A percentile compares a stretch with the other conserved stretches of the same genome.
These are phyloP conservation scores for Alternaria sp. DNA, from an alignment of 2,329 filamentous ascomycete species.

Conservation along the genomic window DNA sequence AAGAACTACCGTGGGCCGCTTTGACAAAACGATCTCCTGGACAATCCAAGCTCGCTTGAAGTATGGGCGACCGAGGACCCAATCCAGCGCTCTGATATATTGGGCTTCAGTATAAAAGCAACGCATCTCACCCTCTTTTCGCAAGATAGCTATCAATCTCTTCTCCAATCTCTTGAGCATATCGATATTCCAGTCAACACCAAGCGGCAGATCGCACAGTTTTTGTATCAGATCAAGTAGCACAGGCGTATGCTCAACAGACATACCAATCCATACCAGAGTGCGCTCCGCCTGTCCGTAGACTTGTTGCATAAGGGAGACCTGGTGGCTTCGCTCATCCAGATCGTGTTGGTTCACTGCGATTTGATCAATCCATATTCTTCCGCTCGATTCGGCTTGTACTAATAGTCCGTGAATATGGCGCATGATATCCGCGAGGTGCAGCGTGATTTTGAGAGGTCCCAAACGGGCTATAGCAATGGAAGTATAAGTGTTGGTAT, in stretches of 20 bases:
- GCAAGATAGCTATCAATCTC: neutral
- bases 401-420: neutral
- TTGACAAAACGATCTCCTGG: constrained; percentile 1
- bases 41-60: constrained; percentile 6
- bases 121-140: neutral
- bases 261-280: constrained; percentile 5
- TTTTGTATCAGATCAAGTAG: neutral
- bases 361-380: constrained; percentile 10
- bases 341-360: constrained; percentile 2
- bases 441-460: neutral
- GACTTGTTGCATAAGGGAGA: constrained; percentile 3
- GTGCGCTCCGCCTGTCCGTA: constrained; percentile 8
- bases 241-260: neutral
- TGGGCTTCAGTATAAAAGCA: neutral
- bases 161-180: neutral
- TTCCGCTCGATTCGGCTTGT: neutral
- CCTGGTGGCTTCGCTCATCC: constrained; percentile 2
- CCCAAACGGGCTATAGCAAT: neutral
- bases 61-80: constrained; percentile 1
- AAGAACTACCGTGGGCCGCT: neutral
- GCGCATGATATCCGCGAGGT: neutral
- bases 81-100: neutral
- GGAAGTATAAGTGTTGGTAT: neutral
- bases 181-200: neutral
- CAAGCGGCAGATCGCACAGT: neutral